Evolutionary conservation across 306 rosid species (phyloP).

Genomic region (Comarum palustre): DNA sequence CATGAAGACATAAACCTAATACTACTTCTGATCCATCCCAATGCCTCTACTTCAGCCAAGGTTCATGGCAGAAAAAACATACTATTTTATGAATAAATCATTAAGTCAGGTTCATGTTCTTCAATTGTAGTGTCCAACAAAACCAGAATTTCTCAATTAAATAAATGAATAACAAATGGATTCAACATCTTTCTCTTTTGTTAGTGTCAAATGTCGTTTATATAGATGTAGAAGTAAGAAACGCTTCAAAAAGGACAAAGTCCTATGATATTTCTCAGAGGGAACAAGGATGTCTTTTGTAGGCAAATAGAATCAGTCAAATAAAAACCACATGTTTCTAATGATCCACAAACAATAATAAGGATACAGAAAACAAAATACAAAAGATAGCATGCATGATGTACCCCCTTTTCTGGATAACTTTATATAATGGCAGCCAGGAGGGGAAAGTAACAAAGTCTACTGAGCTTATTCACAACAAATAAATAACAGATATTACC

Average conservation of each 20-base stretch:
- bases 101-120: background rate
- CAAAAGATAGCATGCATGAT: background rate
- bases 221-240: background rate
- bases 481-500: conserved; percentile 45
- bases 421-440: background rate
- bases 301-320: background rate
- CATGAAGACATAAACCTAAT: background rate
- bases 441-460: background rate
- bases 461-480: background rate
- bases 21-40: background rate
- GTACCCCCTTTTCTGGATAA: background rate
- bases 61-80: background rate
- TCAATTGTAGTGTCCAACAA: background rate
- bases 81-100: background rate
- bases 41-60: background rate
- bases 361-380: background rate
- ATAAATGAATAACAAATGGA: background rate
- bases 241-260: background rate
- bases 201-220: background rate
- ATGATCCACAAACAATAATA: background rate
- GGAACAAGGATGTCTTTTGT: background rate
- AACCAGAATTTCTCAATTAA: background rate
- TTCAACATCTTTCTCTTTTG: background rate
- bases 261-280: background rate
- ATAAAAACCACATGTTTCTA: background rate